These are phyloP conservation scores for Eucalyptus curtisii DNA, from an alignment of 345 rosid genomes.

Conservation along the genomic window DNA sequence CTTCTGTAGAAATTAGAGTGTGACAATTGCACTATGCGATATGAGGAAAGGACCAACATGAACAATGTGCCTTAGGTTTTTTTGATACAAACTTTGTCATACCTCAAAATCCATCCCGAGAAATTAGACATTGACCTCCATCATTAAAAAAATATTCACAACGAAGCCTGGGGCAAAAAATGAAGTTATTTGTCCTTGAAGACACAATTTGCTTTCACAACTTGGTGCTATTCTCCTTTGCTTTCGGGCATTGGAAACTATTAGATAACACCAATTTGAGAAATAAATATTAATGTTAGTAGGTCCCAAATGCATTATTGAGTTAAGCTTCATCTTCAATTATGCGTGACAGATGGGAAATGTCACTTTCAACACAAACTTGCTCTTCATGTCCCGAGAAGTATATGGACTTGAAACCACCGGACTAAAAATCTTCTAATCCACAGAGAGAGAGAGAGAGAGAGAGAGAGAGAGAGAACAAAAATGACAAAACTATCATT, in stretches of 20 bases:
- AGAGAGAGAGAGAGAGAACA: no score
- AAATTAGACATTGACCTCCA: background rate
- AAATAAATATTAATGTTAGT: fast-evolving
- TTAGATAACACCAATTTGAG: fast-evolving
- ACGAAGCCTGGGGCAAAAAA: no score
- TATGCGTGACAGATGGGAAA: no score
- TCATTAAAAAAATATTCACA: background rate
- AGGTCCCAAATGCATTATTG: background rate
- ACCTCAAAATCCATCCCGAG: background rate
- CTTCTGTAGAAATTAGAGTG: fast-evolving
- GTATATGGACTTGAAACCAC: no score
- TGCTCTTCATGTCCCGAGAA: fast-evolving
- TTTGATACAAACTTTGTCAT: background rate
- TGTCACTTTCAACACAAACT: no score
- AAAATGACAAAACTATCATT: fast-evolving
- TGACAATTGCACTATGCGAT: background rate
- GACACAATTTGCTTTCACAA: background rate
- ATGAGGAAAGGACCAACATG: background rate
- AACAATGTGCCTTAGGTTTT: background rate
- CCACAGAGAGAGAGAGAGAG: no score
- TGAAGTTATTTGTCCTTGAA: background rate
- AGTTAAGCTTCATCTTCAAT: background rate
- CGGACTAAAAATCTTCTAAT: no score
- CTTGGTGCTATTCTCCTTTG: background rate
- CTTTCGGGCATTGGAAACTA: fast-evolving